These are phyloP conservation scores for Fusarium sp. DNA, from an alignment of 2,329 filamentous ascomycete species.

Conservation along the genomic window DNA sequence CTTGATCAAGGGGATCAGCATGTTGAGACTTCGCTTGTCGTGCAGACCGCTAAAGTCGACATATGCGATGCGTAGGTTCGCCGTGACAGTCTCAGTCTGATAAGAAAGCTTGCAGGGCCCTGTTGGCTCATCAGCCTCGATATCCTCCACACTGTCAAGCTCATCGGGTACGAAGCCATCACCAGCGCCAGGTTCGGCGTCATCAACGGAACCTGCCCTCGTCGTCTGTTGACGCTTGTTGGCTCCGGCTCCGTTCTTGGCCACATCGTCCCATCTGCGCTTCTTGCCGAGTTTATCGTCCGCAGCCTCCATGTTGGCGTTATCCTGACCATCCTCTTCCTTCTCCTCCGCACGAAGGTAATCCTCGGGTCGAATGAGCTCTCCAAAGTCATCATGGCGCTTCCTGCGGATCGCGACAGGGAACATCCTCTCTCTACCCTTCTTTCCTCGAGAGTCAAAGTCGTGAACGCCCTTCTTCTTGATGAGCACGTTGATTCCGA, in stretches of 20 bases:
- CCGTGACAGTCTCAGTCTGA: conserved; percentile 70
- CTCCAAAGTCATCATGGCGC: conserved; percentile 91
- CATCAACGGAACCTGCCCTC: conserved; percentile 59
- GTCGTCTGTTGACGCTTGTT: conserved; percentile 71
- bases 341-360: conserved; percentile 93
- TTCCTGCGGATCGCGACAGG: conserved; percentile 84
- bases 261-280: conserved; percentile 86
- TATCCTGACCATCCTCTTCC: conserved; percentile 76
- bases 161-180: conserved; percentile 64
- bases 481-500: conserved; percentile 91
- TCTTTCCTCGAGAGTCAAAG: conserved; percentile 91
- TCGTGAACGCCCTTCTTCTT: conserved; percentile 93
- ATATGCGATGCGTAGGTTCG: conserved; percentile 83
- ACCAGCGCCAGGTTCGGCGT: conserved; percentile 54
- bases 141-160: conserved; percentile 69
- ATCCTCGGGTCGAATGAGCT: conserved; percentile 92
- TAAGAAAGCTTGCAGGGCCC: conserved; percentile 84
- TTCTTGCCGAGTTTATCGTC: conserved; percentile 86
- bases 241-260: conserved; percentile 51
- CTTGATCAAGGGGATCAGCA: conserved; percentile 93
- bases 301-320: conserved; percentile 51
- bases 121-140: conserved; percentile 60
- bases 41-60: conserved; percentile 94
- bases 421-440: conserved; percentile 92
- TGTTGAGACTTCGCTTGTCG: conserved; percentile 92